Evolutionary conservation across 352 stramenopile species (phyloP).

Genomic region (Pilasporangium apinafurcum): DNA sequence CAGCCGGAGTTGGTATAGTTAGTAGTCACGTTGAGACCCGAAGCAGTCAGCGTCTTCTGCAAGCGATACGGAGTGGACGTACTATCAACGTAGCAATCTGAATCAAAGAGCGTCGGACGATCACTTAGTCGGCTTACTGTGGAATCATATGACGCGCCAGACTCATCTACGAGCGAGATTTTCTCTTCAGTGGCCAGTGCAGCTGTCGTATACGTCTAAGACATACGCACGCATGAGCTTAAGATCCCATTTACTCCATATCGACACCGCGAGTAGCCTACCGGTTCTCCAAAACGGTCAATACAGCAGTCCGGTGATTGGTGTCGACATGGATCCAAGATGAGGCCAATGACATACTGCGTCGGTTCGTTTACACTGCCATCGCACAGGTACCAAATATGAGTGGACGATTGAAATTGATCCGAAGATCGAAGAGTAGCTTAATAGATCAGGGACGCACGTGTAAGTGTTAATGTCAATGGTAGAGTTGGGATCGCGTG

Average conservation of each 20-base stretch:
- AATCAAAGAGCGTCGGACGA: slow-evolving; percentile 58
- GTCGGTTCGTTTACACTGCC: slow-evolving; percentile 40
- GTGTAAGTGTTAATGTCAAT: slow-evolving; percentile 73
- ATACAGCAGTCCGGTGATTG: slow-evolving; percentile 58
- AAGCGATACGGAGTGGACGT: slow-evolving; percentile 43
- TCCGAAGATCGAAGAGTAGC: background rate
- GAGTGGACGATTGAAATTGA: too few relatives aligned
- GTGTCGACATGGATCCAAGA: slow-evolving; percentile 73
- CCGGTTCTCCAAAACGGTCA: slow-evolving; percentile 75
- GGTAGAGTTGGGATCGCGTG: slow-evolving; percentile 22
- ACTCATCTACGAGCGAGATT: slow-evolving; percentile 69
- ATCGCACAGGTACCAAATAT: too few relatives aligned
- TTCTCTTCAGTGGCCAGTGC: slow-evolving; percentile 33
- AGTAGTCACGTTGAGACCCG: slow-evolving; percentile 31
- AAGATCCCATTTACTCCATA: background rate
- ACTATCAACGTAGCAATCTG: slow-evolving; percentile 65
- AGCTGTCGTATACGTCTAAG: slow-evolving; percentile 37
- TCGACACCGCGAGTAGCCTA: slow-evolving; percentile 2
- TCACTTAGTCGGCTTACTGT: slow-evolving; percentile 66
- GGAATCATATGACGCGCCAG: slow-evolving; percentile 35
- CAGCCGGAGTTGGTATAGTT: slow-evolving; percentile 53
- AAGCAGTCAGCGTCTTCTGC: slow-evolving; percentile 40
- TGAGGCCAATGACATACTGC: slow-evolving; percentile 72
- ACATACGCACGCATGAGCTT: background rate
- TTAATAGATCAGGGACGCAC: slow-evolving; percentile 8